Evolutionary conservation across 345 rosid species (phyloP), one percentile per base, ranked within the genome.

Genomic region (Syzygium aromaticum): DNA sequence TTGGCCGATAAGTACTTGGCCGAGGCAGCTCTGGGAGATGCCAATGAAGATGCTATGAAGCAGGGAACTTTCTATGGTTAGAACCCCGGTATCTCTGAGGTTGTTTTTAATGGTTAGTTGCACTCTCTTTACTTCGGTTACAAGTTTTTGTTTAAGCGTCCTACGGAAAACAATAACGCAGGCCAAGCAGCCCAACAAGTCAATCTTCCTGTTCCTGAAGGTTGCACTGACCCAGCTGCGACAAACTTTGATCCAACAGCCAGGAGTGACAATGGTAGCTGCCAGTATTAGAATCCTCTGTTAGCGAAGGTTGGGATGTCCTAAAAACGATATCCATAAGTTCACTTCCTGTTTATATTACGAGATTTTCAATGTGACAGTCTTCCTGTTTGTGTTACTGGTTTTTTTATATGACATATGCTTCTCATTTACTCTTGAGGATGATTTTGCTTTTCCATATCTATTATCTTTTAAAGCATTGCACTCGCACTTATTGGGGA

Each of bases 1-100:
- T 77, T 85, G 87, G 89, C 89, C 21, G 78, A 88, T 12, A 88
- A 88, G 86, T 88, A 88, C 89, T 25, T 88, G 86, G 52, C 61
- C 84, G 87, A 88, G 85, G 89, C 89, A 14, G 89, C 89, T 52
- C 88, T 88, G 8, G 89, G 87, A 23, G 89, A 88, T 53, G 89
- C 89, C 61, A 88, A 88, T 56, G 33, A 57, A 19, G 89, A 88
- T 52, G 54, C 83, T 78, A 84, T 88, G 40, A 40, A 51, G 4
- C 27, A 85, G 9, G 86, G 87, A 86, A 63, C 82, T 51, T 86
- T 85, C 89, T 86, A 86, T 23, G 87, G 87, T 77, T 64, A 84
- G 88, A 46, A 15, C 77, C 54, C 80, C 25, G 21, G 17, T 38
- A 59, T 23, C 46, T 59, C 77, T 87, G 86, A 52, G 43, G 78